Evolutionary conservation across 1,139 yeast genomes (phyloP).

Genomic region (Geotrichum aggregatum): DNA sequence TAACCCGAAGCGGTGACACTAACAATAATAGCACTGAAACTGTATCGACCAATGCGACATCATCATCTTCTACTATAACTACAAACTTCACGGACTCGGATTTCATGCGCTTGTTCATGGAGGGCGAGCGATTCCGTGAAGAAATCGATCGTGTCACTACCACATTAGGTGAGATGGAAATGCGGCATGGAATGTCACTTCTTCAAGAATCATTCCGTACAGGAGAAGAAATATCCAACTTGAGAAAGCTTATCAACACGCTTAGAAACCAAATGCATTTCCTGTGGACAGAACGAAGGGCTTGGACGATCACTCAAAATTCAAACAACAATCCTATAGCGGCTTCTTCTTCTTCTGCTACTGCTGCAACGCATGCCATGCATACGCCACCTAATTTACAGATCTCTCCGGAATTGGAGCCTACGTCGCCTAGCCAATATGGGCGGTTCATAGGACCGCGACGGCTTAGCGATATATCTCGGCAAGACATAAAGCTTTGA

Average conservation of each 20-base stretch:
- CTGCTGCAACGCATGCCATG: background rate
- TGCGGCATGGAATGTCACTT: conserved; percentile 37
- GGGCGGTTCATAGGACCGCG: conserved; percentile 9
- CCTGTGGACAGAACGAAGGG: conserved; percentile 34
- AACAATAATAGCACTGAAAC: background rate
- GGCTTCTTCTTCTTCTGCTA: conserved; percentile 4
- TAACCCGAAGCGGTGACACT: background rate
- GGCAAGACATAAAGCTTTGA: conserved; percentile 23
- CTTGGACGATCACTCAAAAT: conserved; percentile 19
- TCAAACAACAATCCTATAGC: conserved; percentile 10
- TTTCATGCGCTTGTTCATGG: conserved; percentile 36
- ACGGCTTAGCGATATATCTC: conserved; percentile 19
- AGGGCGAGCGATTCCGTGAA: conserved; percentile 38
- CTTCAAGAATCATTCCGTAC: conserved; percentile 38
- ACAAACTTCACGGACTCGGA: conserved; percentile 29
- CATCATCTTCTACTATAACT: conserved; percentile 7
- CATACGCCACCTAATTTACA: background rate
- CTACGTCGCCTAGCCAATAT: background rate
- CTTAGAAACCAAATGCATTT: conserved; percentile 40
- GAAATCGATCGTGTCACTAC: conserved; percentile 36
- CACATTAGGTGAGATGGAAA: conserved; percentile 37
- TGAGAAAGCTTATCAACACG: conserved; percentile 37
- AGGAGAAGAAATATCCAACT: conserved; percentile 36
- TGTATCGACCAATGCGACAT: background rate
- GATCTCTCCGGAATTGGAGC: conserved; percentile 5